Evolutionary conservation across 208 protist genomes (phyloP), one percentile per base, ranked within the genome.

Genomic region (Trypanosoma boissoni): DNA sequence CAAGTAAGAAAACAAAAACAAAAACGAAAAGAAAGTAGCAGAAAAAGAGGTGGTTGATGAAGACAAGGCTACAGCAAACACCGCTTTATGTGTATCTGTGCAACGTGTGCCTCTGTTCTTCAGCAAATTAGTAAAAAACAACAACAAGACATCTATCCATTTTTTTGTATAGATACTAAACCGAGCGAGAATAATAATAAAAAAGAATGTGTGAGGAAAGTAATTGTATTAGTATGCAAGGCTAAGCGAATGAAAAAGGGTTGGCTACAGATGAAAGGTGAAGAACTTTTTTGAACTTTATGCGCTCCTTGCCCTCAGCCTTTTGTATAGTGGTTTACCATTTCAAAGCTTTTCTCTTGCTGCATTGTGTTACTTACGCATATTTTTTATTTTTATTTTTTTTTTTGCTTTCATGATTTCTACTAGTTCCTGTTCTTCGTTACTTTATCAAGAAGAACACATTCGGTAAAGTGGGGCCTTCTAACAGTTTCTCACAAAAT

Each of bases 191-290:
- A n/a, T n/a, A n/a, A n/a, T n/a, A n/a, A n/a, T n/a, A n/a, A n/a
- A n/a, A n/a, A n/a, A n/a, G n/a, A n/a, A n/a, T n/a, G n/a, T n/a
- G n/a, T n/a, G n/a, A n/a, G n/a, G n/a, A n/a, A n/a, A n/a, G n/a
- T n/a, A n/a, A n/a, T n/a, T n/a, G n/a, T n/a, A n/a, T n/a, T n/a
- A n/a, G n/a, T n/a, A n/a, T n/a, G n/a, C n/a, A n/a, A n/a, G n/a
- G n/a, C n/a, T n/a, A n/a, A n/a, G n/a, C n/a, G n/a, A n/a, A n/a
- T n/a, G n/a, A n/a, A n/a, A n/a, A n/a, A n/a, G n/a, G n/a, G n/a
- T n/a, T n/a, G n/a, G n/a, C n/a, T n/a, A 59, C 16, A 27, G 27
- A 46, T 49, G 10, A 27, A 59, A 14, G 39, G 2, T 12, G 52
- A 58, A 20, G 5, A 24, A 48, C 21, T 14, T n/a, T 55, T 55